Conservation (phyloP, 441 rosid species). For the Jatropha podagrica region DNA sequence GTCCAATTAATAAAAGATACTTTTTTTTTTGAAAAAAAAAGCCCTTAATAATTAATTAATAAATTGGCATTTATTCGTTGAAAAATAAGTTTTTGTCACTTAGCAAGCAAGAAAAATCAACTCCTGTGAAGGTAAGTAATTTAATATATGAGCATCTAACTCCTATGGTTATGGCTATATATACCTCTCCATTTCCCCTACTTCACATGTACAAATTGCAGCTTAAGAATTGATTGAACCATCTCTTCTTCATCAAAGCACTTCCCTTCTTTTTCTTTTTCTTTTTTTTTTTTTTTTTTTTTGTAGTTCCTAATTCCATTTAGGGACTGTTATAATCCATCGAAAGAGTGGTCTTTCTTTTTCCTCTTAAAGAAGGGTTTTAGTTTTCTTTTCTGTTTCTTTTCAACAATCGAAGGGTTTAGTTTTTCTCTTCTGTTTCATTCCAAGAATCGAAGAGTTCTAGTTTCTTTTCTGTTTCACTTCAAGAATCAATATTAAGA, state of each 20-base stretch:
- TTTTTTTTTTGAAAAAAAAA: too few species aligned
- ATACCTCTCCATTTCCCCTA: background rate
- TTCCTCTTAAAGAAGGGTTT: too few species aligned
- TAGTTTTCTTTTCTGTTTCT: too few species aligned
- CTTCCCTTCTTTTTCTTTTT: background rate
- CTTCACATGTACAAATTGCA: background rate
- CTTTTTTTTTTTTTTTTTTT: conserved; percentile 8
- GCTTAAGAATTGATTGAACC: background rate
- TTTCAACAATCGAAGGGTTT: too few species aligned
- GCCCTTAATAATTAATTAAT: too few species aligned
- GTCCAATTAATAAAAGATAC: too few species aligned
- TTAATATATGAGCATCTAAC: conserved; percentile 4
- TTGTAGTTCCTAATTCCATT: too few species aligned
- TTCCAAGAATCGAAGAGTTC: background rate
- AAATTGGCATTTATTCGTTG: too few species aligned
- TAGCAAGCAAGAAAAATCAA: conserved; percentile 18
- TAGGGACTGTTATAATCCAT: too few species aligned
- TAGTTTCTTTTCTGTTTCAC: background rate
- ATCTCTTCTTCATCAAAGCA: background rate
- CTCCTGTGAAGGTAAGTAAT: background rate
- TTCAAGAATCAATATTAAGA: background rate
- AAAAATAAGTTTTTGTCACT: background rate
- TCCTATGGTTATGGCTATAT: background rate
- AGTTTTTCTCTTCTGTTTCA: too few species aligned
- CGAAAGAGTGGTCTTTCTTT: background rate